A percentile compares a stretch with the other conserved stretches of the same genome.
These are phyloP conservation scores for Scytalidium sp. DNA, from an alignment of 2,329 filamentous ascomycete genomes.

Conservation along the genomic window DNA sequence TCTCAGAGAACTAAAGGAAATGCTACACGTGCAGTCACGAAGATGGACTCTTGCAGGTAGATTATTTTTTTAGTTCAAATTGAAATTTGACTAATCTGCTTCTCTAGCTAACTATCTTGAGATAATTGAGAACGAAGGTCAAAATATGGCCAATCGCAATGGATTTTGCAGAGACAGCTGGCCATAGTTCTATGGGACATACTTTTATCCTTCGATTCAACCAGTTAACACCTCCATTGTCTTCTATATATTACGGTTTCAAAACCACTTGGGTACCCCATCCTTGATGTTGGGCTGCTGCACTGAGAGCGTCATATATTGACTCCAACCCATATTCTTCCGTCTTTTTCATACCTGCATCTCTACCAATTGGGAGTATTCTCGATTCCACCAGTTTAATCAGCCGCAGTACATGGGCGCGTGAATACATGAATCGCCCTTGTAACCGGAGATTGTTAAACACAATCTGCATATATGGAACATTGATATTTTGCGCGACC, in stretches of 20 bases:
- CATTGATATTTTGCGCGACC: slow-evolving; percentile 7
- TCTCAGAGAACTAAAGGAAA: not conserved
- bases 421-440: not conserved
- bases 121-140: not conserved
- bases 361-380: not conserved
- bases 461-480: slow-evolving; percentile 8
- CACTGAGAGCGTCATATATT: not conserved
- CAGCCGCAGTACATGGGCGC: not conserved
- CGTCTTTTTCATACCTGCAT: not conserved
- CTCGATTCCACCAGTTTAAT: not conserved
- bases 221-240: too few species aligned
- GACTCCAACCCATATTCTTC: not conserved
- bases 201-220: too few species aligned
- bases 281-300: not conserved
- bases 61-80: not conserved
- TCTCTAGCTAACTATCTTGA: not conserved
- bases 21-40: not conserved
- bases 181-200: too few species aligned
- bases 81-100: not conserved
- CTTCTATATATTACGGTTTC: not conserved
- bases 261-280: not conserved
- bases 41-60: not conserved
- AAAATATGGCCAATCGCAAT: too few species aligned
- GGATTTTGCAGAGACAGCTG: too few species aligned
- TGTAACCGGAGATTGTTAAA: slow-evolving; percentile 1